Evolutionary conservation across 805 yeast species (phyloP).

Genomic region (Candida chauliodis): DNA sequence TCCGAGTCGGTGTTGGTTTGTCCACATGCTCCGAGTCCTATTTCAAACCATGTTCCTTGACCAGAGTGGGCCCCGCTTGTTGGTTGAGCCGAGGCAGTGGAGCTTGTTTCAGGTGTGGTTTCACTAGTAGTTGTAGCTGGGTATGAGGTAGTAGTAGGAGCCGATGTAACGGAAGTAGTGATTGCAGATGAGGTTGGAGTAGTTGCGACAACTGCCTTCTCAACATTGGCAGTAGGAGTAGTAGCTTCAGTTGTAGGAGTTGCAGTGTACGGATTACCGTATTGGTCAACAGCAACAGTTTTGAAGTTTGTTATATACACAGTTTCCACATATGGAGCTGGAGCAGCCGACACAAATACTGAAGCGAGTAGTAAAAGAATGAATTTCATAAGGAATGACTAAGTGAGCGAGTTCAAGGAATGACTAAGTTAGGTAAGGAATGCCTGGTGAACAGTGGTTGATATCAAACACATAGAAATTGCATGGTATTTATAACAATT

Average conservation of each 20-base stretch:
- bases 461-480: not conserved
- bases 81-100: conserved; percentile 14
- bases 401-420: no score
- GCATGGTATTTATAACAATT: not conserved
- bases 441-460: conserved; percentile 5
- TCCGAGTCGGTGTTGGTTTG: conserved; percentile 42
- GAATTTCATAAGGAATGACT: conserved; percentile 15
- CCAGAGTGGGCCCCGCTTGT: conserved; percentile 24
- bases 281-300: conserved; percentile 15
- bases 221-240: conserved; percentile 10
- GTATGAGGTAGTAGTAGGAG: not conserved
- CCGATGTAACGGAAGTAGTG: not conserved
- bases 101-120: conserved; percentile 11
- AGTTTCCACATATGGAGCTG: conserved; percentile 23
- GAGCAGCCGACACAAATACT: conserved; percentile 17
- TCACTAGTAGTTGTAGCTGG: conserved; percentile 4
- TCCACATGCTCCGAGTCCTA: conserved; percentile 58
- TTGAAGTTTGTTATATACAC: conserved; percentile 22
- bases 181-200: conserved; percentile 3
- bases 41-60: conserved; percentile 47
- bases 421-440: conserved; percentile 9
- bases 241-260: conserved; percentile 7
- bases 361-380: conserved; percentile 13
- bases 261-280: conserved; percentile 11
- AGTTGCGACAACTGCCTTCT: conserved; percentile 10